Percentiles rank a stretch among this genome's conserved stretches.
These are phyloP conservation scores for Incumbomyces lentus DNA, from an alignment of 2,329 filamentous ascomycete species.

Conservation along the genomic window DNA sequence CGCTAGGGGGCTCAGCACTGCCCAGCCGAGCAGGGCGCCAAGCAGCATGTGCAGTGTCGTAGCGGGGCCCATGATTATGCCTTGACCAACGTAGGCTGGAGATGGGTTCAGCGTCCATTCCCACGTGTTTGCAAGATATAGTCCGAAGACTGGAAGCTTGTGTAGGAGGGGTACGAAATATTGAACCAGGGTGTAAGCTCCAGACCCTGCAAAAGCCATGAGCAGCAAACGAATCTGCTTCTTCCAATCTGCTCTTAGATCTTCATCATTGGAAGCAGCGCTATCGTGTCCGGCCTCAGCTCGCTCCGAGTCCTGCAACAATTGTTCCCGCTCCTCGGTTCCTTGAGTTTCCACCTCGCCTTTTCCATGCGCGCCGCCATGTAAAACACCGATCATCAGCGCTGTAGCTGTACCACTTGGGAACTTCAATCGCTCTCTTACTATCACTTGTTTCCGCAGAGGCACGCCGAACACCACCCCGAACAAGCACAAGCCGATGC, in stretches of 20 bases:
- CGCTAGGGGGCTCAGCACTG: conserved; percentile 74
- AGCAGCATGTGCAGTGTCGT: conserved; percentile 94
- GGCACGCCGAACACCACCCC: conserved; percentile 95
- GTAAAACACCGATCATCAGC: conserved; percentile 80
- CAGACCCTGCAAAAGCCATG: conserved; percentile 50
- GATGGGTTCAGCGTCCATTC: conserved; percentile 95
- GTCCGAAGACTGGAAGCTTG: conserved; percentile 77
- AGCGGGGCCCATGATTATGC: conserved; percentile 94
- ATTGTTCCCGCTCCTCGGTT: conserved; percentile 24
- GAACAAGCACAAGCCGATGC: conserved; percentile 87
- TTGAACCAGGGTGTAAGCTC: conserved; percentile 60
- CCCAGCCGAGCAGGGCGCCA: conserved; percentile 84
- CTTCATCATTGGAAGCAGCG: conserved; percentile 22
- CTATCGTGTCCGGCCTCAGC: conserved; percentile 29
- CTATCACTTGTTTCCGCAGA: conserved; percentile 79
- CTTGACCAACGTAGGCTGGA: conserved; percentile 93
- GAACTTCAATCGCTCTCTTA: conserved; percentile 84
- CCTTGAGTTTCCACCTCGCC: conserved; percentile 19
- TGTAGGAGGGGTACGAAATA: conserved; percentile 84
- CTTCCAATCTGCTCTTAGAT: conserved; percentile 46
- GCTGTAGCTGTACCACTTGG: conserved; percentile 93
- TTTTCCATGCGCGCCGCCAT: conserved; percentile 48
- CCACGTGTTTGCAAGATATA: conserved; percentile 64
- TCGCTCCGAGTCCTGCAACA: conserved; percentile 18
- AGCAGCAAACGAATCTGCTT: conserved; percentile 50